Evolutionary conservation across 257 asterid species (phyloP).

Genomic region (Solanum chmielewskii): DNA sequence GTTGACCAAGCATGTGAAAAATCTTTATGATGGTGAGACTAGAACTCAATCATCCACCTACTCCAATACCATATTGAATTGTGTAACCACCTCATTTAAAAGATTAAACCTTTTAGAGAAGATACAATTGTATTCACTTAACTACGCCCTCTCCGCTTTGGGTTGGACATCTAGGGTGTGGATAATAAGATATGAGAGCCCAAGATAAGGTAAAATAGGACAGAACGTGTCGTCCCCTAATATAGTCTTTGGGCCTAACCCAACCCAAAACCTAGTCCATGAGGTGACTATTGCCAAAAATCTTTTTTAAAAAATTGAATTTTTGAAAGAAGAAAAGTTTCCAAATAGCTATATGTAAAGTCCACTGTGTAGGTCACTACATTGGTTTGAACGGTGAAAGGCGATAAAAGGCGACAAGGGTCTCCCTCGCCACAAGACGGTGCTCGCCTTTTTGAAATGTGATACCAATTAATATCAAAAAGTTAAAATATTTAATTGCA

Average conservation of each 20-base stretch:
- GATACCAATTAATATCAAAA: no score
- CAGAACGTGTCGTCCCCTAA: not conserved
- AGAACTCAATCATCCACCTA: not conserved
- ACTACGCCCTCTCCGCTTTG: not conserved
- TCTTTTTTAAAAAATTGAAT: not conserved
- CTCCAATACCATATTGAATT: not conserved
- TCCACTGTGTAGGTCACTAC: not conserved
- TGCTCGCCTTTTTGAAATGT: no score
- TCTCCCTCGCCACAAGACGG: no score
- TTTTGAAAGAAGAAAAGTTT: not conserved
- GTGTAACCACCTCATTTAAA: not conserved
- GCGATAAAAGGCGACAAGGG: no score
- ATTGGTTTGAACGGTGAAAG: no score
- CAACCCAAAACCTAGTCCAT: not conserved
- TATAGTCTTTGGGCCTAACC: not conserved
- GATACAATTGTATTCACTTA: not conserved
- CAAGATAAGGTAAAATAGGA: not conserved
- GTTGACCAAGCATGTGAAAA: not conserved
- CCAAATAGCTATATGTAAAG: not conserved
- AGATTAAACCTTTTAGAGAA: not conserved
- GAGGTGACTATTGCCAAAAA: not conserved
- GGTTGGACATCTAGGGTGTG: not conserved
- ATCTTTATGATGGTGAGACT: not conserved
- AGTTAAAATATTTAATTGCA: no score
- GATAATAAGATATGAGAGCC: not conserved